A percentile compares a stretch with the other conserved stretches of the same genome.
phyloP scores from a whole-genome alignment of 179 eudicot species.

The Beta lomatogona region DNA sequence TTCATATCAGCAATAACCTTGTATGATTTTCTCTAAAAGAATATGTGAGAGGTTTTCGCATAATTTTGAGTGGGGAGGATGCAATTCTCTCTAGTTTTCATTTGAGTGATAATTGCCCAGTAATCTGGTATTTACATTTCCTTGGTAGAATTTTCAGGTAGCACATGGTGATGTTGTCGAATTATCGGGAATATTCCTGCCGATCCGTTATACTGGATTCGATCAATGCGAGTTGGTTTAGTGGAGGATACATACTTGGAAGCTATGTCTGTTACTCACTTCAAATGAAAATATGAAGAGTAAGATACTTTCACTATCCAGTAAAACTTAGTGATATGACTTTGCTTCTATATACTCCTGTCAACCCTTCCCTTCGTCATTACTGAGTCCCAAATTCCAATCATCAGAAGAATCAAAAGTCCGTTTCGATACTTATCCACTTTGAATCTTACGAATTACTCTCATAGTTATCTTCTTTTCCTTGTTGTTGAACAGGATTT shows the following conservation, averaged over 20 bases:
- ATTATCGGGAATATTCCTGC: constrained; percentile 90
- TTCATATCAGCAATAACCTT: not conserved
- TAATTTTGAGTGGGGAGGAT: not conserved
- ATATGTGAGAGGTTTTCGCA: not conserved
- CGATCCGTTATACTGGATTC: constrained; percentile 93
- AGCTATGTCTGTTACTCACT: no score
- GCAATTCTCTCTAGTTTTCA: not conserved
- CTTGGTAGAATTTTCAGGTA: no score
- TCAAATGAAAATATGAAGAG: no score
- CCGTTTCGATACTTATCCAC: not conserved
- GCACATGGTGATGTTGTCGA: constrained; percentile 92
- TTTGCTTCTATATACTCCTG: no score
- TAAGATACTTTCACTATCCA: no score
- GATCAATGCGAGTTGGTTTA: constrained; percentile 97
- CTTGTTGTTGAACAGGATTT: constrained; percentile 12
- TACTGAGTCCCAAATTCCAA: constrained; percentile 30
- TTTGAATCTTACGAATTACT: no score
- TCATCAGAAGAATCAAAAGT: not conserved
- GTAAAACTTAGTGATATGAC: no score
- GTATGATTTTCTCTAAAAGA: not conserved
- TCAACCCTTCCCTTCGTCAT: no score
- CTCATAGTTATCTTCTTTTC: constrained; percentile 4
- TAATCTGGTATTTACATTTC: constrained; percentile 15
- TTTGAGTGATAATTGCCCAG: constrained; percentile 1
- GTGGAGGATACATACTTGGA: constrained; percentile 98